Percentiles rank a stretch among this genome's conserved stretches.
Conservation (phyloP, 2,329 filamentous ascomycete genomes). For the Madurella mycetomatis region DNA sequence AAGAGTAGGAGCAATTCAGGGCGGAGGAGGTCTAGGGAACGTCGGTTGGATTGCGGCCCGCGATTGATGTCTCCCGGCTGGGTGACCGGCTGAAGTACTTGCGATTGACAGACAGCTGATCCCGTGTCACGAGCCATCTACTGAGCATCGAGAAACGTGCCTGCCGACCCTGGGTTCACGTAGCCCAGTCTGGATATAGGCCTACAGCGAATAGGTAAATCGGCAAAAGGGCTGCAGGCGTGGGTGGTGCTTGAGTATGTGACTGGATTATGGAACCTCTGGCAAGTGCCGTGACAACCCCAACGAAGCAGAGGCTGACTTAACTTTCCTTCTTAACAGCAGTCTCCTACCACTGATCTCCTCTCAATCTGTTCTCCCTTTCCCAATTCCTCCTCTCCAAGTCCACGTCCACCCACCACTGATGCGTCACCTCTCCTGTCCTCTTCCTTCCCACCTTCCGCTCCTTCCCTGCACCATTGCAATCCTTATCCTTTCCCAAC, state of each 20-base stretch:
- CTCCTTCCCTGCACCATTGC: not conserved
- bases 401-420: constrained; percentile 54
- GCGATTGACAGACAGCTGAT: not conserved
- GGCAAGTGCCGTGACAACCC: too few species aligned
- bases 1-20: constrained; percentile 18
- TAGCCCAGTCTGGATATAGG: not conserved
- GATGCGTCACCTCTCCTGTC: constrained; percentile 41
- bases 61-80: not conserved
- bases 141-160: not conserved
- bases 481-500: not conserved
- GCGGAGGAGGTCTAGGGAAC: not conserved
- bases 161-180: not conserved
- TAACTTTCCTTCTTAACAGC: not conserved
- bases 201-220: too few species aligned
- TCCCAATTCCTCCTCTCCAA: constrained; percentile 41
- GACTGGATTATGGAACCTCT: too few species aligned
- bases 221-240: too few species aligned
- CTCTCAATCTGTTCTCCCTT: constrained; percentile 34
- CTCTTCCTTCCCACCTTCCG: constrained; percentile 39
- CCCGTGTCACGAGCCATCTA: not conserved
- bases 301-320: too few species aligned
- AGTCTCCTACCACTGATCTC: not conserved
- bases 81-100: too few species aligned
- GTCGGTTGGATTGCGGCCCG: not conserved
- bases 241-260: too few species aligned